These are phyloP conservation scores for Fennellomyces sp. DNA, from an alignment of 371 early-diverging fungal species.

Conservation along the genomic window DNA sequence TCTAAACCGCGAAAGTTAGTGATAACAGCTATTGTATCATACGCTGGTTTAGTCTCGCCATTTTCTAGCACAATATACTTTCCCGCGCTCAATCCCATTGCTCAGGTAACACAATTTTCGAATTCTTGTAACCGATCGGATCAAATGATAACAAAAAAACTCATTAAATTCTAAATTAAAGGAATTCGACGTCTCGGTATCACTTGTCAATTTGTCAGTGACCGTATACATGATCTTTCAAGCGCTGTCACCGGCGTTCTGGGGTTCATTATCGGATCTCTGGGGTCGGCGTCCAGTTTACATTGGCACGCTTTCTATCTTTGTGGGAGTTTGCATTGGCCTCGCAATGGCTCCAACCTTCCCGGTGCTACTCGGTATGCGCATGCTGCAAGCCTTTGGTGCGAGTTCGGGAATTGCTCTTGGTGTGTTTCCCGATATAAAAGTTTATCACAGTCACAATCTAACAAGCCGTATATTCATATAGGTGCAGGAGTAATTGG, in stretches of 20 bases:
- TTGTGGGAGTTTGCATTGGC: conserved; percentile 7
- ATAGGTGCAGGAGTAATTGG: conserved; percentile 59
- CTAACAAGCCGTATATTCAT: conserved; percentile 28
- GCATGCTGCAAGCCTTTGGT: conserved; percentile 21
- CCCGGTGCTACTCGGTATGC: conserved; percentile 9
- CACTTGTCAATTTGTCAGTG: conserved; percentile 20
- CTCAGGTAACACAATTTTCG: no score
- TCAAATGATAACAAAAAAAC: no score
- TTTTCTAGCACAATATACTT: conserved; percentile 28
- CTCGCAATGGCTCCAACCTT: conserved; percentile 9
- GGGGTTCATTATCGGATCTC: conserved; percentile 18
- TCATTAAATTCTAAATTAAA: no score
- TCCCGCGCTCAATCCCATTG: conserved; percentile 24
- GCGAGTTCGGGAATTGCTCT: conserved; percentile 47
- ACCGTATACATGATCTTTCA: conserved; percentile 17
- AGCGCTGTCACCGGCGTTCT: conserved; percentile 20
- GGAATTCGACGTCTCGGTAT: conserved; percentile 11
- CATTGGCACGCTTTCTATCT: conserved; percentile 8
- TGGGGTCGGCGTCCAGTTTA: conserved; percentile 25
- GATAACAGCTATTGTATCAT: conserved; percentile 19
- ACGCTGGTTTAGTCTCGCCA: conserved; percentile 26
- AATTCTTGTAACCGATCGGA: no score
- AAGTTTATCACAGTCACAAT: conserved; percentile 1
- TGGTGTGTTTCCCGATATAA: conserved; percentile 3
- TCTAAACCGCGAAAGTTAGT: conserved; percentile 9